Base-by-base conservation (phyloP, 2,329 filamentous ascomycete genomes). In the Penicillium sp. region DNA sequence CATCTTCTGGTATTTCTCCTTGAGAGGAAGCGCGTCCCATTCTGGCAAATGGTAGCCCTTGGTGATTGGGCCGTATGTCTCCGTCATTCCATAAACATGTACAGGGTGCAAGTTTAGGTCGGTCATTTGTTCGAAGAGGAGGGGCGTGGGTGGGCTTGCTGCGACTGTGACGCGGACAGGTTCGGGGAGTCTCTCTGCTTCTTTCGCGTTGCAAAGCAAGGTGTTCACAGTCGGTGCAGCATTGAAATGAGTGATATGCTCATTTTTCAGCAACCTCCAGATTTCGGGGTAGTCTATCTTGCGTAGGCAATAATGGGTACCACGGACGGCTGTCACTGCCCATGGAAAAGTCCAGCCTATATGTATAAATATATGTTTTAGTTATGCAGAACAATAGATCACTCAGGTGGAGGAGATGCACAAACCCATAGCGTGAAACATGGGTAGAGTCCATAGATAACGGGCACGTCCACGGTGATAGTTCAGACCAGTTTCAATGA, bases 201-300 rank as follows among this genome's bases (percentile, higher is more conserved):
- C 87, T 38, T 87, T 82, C 3, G 89, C 83, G 12, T 88, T 88
- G 69, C 94, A 96, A 3, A 99, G 84, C 0, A 97, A 78, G 0
- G 93, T 99, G 72, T 97, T 97, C 50, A 99, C 94, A 0, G 94
- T 99, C 0, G 94, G 94, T 0, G 93, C 94, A 0, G 93, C 93
- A 69, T 93, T 96, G 78, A 95, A 97, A 74, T 99, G 94, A 0
- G 91, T 97, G 61, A 99, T 88, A 7, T 84, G 80, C 73, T 97
- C 90, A 50, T 91, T 84, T 68, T 91, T 95, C 33, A 99, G 78
- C 4, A 99, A 77, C 46, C 84, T 83, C 94, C 94, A 99, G 57
- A 99, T 96, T 56, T 93, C 80, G 0, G 90, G 85, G 70, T 99
- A 99, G 75, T 97, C 91, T 61, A 99, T 90, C 78, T 96, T 97